A percentile compares a stretch with the other conserved stretches of the same genome.
These are phyloP conservation scores for Fonsecaea pugnacius DNA, from an alignment of 2,329 filamentous ascomycete species.

Conservation along the genomic window DNA sequence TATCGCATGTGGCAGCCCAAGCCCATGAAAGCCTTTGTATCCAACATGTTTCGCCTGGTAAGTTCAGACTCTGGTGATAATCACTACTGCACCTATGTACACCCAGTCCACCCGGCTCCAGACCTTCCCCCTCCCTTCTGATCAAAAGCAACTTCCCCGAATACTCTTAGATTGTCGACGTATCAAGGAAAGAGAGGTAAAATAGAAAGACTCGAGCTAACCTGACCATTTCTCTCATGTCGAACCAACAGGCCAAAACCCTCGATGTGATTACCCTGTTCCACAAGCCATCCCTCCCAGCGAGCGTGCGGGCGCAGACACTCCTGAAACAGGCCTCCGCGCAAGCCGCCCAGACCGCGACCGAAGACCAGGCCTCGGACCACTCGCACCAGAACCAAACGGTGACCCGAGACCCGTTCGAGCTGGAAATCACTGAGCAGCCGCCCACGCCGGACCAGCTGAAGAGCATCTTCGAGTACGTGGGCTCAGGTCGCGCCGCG, in stretches of 20 bases:
- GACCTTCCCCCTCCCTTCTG: background rate
- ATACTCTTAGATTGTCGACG: background rate
- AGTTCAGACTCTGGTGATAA: background rate
- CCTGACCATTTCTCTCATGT: background rate
- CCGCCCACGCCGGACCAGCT: conserved; percentile 82
- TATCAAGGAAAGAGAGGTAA: background rate
- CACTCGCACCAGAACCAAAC: conserved; percentile 63
- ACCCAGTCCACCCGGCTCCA: background rate
- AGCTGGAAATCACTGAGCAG: conserved; percentile 81
- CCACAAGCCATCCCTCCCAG: conserved; percentile 76
- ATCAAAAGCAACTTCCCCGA: background rate
- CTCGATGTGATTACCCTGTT: conserved; percentile 95
- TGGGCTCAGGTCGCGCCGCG: conserved; percentile 64
- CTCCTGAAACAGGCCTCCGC: conserved; percentile 81
- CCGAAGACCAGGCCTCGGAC: conserved; percentile 74
- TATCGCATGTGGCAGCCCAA: conserved; percentile 29
- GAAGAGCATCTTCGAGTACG: conserved; percentile 80
- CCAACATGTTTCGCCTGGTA: conserved; percentile 35
- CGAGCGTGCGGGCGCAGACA: conserved; percentile 73
- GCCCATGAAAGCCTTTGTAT: conserved; percentile 29
- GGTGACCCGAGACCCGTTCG: conserved; percentile 70
- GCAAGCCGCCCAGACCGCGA: conserved; percentile 68
- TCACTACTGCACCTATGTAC: background rate
- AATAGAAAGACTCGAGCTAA: background rate
- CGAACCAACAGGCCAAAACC: conserved; percentile 66